Percentiles rank a stretch among this genome's conserved stretches.
phyloP scores from a whole-genome alignment of 1,284 basidiomycete species.

The Rhizoctonia solani region DNA sequence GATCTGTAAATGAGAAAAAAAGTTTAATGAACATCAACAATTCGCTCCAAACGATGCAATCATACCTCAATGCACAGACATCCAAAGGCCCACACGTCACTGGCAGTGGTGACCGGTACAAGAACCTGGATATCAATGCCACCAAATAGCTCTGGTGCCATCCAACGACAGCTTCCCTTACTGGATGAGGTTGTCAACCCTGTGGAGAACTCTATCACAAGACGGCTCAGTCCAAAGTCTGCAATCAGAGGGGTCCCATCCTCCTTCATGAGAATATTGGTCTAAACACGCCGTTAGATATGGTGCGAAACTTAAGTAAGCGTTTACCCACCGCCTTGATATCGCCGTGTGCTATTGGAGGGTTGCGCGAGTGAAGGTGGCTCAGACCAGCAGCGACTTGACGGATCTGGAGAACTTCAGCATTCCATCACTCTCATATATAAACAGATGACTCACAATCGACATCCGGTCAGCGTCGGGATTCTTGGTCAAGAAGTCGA shows the following conservation, averaged over 20 bases:
- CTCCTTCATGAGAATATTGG: constrained; percentile 34
- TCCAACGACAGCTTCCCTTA: constrained; percentile 25
- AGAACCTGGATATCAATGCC: constrained; percentile 14
- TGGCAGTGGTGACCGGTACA: constrained; percentile 16
- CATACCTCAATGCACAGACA: constrained; percentile 29
- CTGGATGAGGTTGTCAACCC: constrained; percentile 34
- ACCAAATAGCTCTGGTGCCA: constrained; percentile 32
- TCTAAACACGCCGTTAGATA: not conserved
- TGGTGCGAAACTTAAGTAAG: not conserved
- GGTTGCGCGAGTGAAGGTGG: constrained; percentile 32
- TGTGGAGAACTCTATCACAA: constrained; percentile 17
- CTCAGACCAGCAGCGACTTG: constrained; percentile 35
- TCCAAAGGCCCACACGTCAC: constrained; percentile 35
- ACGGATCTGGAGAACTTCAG: constrained; percentile 23
- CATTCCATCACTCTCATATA: not conserved
- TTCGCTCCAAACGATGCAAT: not conserved
- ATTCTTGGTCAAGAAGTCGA: not conserved
- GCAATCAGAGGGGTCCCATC: constrained; percentile 26
- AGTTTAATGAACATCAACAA: not conserved
- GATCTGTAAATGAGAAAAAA: not conserved
- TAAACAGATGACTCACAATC: not conserved
- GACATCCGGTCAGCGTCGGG: constrained; percentile 11
- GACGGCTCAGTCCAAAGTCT: constrained; percentile 35
- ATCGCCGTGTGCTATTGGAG: constrained; percentile 35
- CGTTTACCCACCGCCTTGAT: constrained; percentile 34